Evolutionary conservation across 192 early-diverging fungal genomes (phyloP).

Genomic region (Dispira parvispora): DNA sequence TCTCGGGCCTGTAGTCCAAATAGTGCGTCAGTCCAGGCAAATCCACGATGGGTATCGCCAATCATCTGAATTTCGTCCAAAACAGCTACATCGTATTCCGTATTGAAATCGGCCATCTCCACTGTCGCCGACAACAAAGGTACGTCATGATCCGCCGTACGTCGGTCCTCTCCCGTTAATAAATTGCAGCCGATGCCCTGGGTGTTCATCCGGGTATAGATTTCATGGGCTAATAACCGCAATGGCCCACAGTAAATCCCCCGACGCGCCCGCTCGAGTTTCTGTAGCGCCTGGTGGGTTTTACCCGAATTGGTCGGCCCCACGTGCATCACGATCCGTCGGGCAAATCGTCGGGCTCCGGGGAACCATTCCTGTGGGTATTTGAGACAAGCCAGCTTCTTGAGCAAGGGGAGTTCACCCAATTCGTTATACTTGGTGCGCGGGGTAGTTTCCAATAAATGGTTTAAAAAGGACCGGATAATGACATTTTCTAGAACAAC

Average conservation of each 20-base stretch:
- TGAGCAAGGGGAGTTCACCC: conserved; percentile 6
- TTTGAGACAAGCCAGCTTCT: not conserved
- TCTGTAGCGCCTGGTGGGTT: conserved; percentile 70
- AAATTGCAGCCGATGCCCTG: conserved; percentile 65
- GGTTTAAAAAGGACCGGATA: conserved; percentile 7
- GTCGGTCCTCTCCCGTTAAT: conserved; percentile 81
- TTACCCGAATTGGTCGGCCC: conserved; percentile 98
- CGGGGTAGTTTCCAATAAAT: conserved; percentile 6
- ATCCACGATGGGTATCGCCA: conserved; percentile 63
- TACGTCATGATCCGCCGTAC: conserved; percentile 31
- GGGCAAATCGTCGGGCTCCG: conserved; percentile 49
- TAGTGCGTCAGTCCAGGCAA: conserved; percentile 90
- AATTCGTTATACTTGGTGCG: not conserved
- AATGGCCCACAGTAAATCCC: conserved; percentile 86
- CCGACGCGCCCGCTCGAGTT: conserved; percentile 36
- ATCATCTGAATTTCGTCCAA: conserved; percentile 99
- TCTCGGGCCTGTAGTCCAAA: conserved; percentile 63
- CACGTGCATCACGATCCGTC: conserved; percentile 81
- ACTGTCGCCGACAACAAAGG: conserved; percentile 60
- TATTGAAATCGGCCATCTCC: conserved; percentile 62
- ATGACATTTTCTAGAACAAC: not conserved
- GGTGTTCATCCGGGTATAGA: conserved; percentile 68
- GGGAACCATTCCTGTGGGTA: conserved; percentile 69
- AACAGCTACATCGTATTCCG: conserved; percentile 61
- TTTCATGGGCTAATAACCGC: conserved; percentile 81